These are phyloP conservation scores for Yamadazyma paraphyllophila DNA, from an alignment of 805 yeast species.

Conservation along the genomic window DNA sequence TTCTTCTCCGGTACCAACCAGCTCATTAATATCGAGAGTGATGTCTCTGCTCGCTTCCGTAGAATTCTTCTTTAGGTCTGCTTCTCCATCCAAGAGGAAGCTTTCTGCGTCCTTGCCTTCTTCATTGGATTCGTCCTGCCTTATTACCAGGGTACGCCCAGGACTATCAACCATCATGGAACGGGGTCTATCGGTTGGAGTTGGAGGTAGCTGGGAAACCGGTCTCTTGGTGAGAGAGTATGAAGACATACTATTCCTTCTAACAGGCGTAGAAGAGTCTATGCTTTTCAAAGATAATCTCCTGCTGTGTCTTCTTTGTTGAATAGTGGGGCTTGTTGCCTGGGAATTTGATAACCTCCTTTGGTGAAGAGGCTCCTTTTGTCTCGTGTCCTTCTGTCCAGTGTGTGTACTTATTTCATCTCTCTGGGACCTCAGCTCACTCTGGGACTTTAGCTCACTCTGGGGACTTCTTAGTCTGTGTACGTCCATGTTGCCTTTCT, in stretches of 20 bases:
- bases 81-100: not conserved
- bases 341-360: not conserved
- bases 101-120: not conserved
- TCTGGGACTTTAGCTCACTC: not conserved
- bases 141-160: not conserved
- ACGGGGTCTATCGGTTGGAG: not conserved
- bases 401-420: not conserved
- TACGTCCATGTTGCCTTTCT: not conserved
- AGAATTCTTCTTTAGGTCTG: too few relatives aligned
- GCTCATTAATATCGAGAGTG: not conserved
- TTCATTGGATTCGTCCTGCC: not conserved
- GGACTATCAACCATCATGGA: not conserved
- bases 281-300: not conserved
- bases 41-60: too few relatives aligned
- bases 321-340: not conserved
- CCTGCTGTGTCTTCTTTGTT: not conserved
- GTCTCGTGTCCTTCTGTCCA: not conserved
- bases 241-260: not conserved
- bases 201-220: not conserved
- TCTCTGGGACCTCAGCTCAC: not conserved
- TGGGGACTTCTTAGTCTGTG: not conserved
- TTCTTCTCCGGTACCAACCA: not conserved
- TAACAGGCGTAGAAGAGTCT: not conserved
- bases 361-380: too few relatives aligned
- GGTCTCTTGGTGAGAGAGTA: not conserved